phyloP scores from a whole-genome alignment of 306 rosid genomes.

The Prunus mume region DNA sequence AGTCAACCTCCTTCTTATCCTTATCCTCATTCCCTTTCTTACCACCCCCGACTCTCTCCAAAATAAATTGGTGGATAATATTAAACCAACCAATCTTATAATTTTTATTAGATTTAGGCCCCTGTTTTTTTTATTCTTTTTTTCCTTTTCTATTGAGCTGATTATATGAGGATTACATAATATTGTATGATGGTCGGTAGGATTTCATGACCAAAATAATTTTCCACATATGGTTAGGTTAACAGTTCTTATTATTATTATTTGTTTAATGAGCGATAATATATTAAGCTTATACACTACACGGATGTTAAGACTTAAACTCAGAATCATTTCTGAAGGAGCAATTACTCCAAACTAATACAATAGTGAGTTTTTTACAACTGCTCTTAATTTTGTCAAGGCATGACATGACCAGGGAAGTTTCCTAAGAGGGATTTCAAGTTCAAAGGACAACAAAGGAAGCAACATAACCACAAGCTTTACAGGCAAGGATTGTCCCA shows the following conservation, averaged over 20 bases:
- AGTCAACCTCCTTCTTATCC: constrained; percentile 44
- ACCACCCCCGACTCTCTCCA: constrained; percentile 4
- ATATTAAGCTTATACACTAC: too few species aligned
- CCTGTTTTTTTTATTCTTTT: not conserved
- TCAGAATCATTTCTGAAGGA: fast-evolving
- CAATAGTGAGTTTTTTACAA: too few species aligned
- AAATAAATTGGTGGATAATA: not conserved
- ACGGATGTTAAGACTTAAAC: fast-evolving
- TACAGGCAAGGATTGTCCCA: not conserved
- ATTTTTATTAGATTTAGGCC: not conserved
- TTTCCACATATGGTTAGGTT: not conserved
- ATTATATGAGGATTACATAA: too few species aligned
- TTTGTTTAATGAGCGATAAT: fast-evolving
- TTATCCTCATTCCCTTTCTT: constrained; percentile 30
- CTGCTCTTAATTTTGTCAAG: not conserved
- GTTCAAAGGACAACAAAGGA: constrained; percentile 4
- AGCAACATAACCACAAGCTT: not conserved
- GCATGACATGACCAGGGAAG: not conserved
- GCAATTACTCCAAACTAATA: too few species aligned
- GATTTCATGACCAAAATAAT: too few species aligned
- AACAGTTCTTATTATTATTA: too few species aligned
- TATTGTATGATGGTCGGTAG: too few species aligned
- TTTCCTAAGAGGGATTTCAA: not conserved
- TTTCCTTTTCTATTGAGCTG: too few species aligned
- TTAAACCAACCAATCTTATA: not conserved